Evolutionary conservation across 208 protist species (phyloP), one percentile per base, ranked within the genome.

Genomic region (Leishmania aethiopica): DNA sequence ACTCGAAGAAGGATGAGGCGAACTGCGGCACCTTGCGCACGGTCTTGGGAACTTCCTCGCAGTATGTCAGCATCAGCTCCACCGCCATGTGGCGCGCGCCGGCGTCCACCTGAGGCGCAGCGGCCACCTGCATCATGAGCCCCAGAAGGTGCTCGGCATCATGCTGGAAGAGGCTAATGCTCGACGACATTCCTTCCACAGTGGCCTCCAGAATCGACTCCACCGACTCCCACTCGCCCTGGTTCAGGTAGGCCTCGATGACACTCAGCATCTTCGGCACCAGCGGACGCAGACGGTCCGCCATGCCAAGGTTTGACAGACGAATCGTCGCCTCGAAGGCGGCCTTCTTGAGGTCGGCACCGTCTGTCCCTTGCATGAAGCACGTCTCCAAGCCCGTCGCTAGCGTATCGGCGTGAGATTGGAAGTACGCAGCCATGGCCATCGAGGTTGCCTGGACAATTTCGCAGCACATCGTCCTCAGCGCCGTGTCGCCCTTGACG

Each of bases 1-100:
- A 81, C 75, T 94, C 82, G 40, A 98, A 93, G 75, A 98, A 96
- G 74, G 92, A 88, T 0, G 90, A 87, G 35, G 87, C 83, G 75
- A 98, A 98, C 35, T 96, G 87, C 32, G 89, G 88, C 60, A 98
- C 91, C 82, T 95, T 96, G 47, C 95, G 90, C 40, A 93, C 85
- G 19, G 79, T 91, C 89, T 96, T 98, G 4, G 92, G 92, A 8
- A 89, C 82, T 69, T 86, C 89, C 84, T 98, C 95, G 83, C 93
- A 96, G 66, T 93, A 94, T 7, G 92, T 89, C 74, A 98, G 72
- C 70, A 98, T 78, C 22, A 92, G 79, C 80, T 98, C 95, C 78
- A 98, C 89, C 22, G 92, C 92, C 85, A 95, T 92, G 83, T 96
- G 92, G 78, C 94, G 91, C 15, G 88, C 92, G 11, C 82, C 84